phyloP scores from a whole-genome alignment of 1,284 basidiomycete genomes.

The Heterobasidion occidentale region DNA sequence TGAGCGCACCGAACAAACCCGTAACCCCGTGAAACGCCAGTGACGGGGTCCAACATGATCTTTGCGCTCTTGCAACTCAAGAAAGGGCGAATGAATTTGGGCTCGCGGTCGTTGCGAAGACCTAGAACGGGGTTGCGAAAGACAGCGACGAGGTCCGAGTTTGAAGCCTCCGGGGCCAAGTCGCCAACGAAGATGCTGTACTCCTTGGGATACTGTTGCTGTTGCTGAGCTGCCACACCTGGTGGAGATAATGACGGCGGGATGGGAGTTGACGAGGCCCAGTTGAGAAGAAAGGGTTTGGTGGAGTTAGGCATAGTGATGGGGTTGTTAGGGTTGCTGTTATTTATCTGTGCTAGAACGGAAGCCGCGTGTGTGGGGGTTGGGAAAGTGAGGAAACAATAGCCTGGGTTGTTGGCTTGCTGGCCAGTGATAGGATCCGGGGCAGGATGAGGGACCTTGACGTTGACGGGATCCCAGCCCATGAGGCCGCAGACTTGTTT shows the following conservation, averaged over 20 bases:
- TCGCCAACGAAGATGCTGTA: constrained; percentile 91
- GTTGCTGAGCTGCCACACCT: constrained; percentile 28
- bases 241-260: constrained; percentile 29
- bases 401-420: constrained; percentile 73
- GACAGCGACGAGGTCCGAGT: constrained; percentile 83
- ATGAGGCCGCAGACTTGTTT: constrained; percentile 74
- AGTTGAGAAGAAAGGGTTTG: constrained; percentile 70
- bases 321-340: constrained; percentile 32
- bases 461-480: constrained; percentile 67
- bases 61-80: constrained; percentile 87
- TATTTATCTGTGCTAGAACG: constrained; percentile 63
- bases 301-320: constrained; percentile 74
- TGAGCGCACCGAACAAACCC: constrained; percentile 72
- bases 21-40: constrained; percentile 84
- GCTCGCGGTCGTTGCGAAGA: constrained; percentile 70
- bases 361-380: constrained; percentile 62
- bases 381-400: constrained; percentile 82
- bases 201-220: constrained; percentile 63
- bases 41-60: constrained; percentile 86
- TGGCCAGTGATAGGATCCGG: constrained; percentile 52
- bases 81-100: constrained; percentile 81
- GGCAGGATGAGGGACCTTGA: constrained; percentile 63
- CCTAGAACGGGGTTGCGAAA: constrained; percentile 81
- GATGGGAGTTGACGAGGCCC: constrained; percentile 62
- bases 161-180: constrained; percentile 82